Evolutionary conservation across 257 asterid species (phyloP).

Genomic region (Thymus mandschuricus): DNA sequence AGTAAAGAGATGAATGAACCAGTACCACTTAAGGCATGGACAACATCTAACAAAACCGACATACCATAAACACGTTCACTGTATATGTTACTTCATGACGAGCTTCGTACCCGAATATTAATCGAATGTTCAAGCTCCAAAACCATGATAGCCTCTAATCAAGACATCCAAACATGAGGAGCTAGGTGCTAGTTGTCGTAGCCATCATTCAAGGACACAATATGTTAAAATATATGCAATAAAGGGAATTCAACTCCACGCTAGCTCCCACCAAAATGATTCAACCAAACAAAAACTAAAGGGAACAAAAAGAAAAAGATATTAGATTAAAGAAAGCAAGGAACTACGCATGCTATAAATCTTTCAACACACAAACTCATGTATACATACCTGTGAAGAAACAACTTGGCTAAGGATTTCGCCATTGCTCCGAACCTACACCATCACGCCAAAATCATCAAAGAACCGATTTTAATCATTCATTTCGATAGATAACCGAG

Average conservation of each 20-base stretch:
- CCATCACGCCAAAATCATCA: conserved; percentile 32
- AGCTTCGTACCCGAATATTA: conserved; percentile 12
- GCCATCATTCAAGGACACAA: conserved; percentile 27
- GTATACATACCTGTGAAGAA: conserved; percentile 75
- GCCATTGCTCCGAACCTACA: conserved; percentile 83
- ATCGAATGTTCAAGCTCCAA: conserved; percentile 20
- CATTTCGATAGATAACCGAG: conserved; percentile 25
- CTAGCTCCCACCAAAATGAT: conserved; percentile 29
- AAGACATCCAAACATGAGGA: conserved; percentile 26
- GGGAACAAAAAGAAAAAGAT: background rate
- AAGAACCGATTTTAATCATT: conserved; percentile 27
- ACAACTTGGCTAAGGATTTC: conserved; percentile 93
- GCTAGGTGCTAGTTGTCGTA: conserved; percentile 32
- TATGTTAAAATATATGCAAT: conserved; percentile 31
- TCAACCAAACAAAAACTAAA: conserved; percentile 23
- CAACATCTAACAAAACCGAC: conserved; percentile 24
- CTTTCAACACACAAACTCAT: conserved; percentile 17
- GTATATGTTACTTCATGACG: conserved; percentile 6
- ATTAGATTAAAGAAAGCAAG: conserved; percentile 5
- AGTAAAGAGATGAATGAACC: conserved; percentile 19
- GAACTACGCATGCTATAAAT: conserved; percentile 30
- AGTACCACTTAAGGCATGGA: conserved; percentile 22
- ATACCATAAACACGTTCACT: conserved; percentile 3
- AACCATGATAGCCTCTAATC: background rate
- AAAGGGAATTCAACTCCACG: conserved; percentile 37